These are phyloP conservation scores for Aspergillus wentii DNA, from an alignment of 495 filamentous ascomycete genomes.

Conservation along the genomic window DNA sequence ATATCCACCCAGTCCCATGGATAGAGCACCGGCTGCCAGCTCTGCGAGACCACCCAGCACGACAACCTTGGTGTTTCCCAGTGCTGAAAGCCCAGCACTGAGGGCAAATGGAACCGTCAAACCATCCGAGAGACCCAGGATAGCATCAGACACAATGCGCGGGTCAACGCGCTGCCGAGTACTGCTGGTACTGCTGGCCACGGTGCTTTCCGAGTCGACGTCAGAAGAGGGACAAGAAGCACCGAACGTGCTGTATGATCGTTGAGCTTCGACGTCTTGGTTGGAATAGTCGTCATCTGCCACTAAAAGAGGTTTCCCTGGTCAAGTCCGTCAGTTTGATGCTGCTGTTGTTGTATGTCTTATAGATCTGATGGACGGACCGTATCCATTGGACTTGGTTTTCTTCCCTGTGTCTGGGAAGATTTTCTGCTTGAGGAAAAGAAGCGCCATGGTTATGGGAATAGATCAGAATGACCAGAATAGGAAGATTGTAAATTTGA, in stretches of 20 bases:
- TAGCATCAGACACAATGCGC: conserved; percentile 53
- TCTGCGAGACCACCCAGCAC: conserved; percentile 52
- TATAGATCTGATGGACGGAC: conserved; percentile 1
- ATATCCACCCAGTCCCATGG: conserved; percentile 53
- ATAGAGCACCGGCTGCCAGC: conserved; percentile 50
- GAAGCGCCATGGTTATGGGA: conserved; percentile 43
- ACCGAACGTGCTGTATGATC: conserved; percentile 40
- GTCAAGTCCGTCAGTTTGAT: conserved; percentile 1
- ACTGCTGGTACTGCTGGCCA: conserved; percentile 26
- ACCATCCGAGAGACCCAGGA: conserved; percentile 55
- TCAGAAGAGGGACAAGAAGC: conserved; percentile 16
- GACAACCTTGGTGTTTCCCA: conserved; percentile 49
- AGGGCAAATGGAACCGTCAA: conserved; percentile 55
- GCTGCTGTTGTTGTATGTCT: too few relatives aligned
- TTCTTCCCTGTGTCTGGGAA: conserved; percentile 25
- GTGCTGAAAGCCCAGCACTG: conserved; percentile 49
- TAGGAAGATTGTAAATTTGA: too few relatives aligned
- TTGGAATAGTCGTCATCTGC: conserved; percentile 23
- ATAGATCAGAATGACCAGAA: too few relatives aligned
- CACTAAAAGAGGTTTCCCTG: conserved; percentile 36
- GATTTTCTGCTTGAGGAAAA: conserved; percentile 40
- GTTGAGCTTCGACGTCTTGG: conserved; percentile 34
- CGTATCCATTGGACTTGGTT: conserved; percentile 13
- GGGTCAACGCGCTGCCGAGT: conserved; percentile 40
- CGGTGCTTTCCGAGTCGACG: conserved; percentile 13